Conservation (phyloP, 768 basidiomycete species). For the Candolleomyces efflorescens region DNA sequence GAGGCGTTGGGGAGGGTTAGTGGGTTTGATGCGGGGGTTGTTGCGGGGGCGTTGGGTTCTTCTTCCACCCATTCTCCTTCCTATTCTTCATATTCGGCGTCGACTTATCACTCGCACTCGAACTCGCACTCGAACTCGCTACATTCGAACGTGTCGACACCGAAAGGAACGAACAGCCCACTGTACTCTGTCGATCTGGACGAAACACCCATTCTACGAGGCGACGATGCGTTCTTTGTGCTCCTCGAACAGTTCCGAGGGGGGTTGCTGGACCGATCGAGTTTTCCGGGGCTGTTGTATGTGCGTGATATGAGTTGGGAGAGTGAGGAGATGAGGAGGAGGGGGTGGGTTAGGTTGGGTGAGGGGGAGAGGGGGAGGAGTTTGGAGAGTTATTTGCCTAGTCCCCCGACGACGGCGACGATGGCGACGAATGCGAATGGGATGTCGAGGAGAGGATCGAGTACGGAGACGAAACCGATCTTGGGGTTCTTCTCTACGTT, state of each 20-base stretch:
- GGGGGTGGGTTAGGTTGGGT: neutral
- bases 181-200: neutral
- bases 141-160: conserved; percentile 37
- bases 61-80: too few relatives aligned
- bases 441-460: too few relatives aligned
- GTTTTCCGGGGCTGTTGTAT: neutral
- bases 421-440: too few relatives aligned
- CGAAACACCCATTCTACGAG: neutral
- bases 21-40: too few relatives aligned
- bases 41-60: too few relatives aligned
- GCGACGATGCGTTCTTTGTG: neutral
- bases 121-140: too few relatives aligned
- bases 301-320: conserved; percentile 3
- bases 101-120: too few relatives aligned
- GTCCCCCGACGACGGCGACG: too few relatives aligned
- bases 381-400: too few relatives aligned
- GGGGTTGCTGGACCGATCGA: neutral
- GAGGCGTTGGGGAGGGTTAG: conserved; percentile 12
- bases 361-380: neutral
- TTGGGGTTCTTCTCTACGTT: neutral
- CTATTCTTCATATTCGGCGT: too few relatives aligned
- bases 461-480: too few relatives aligned
- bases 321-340: neutral
- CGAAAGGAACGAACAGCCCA: conserved; percentile 17
- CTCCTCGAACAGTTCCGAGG: neutral